A percentile compares a stretch with the other conserved stretches of the same genome.
Conservation (phyloP, 805 yeast species). For the Candida peoriensis region DNA sequence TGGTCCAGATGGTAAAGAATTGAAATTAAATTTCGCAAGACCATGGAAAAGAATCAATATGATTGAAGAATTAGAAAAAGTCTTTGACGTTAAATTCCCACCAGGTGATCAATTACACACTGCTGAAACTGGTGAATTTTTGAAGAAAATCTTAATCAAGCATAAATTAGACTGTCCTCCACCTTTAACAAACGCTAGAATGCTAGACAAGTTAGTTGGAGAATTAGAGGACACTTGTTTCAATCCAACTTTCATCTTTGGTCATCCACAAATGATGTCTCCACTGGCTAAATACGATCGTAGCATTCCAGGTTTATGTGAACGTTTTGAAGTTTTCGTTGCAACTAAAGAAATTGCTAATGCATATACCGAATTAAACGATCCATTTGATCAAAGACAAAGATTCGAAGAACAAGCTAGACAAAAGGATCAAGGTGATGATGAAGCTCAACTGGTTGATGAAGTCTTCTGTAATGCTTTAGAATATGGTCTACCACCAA, state of each 20-base stretch:
- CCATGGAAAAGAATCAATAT: conserved; percentile 99
- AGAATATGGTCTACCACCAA: conserved; percentile 98
- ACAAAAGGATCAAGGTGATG: conserved; percentile 98
- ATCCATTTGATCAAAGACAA: conserved; percentile 96
- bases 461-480: conserved; percentile 96
- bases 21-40: conserved; percentile 81
- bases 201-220: conserved; percentile 97
- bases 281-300: conserved; percentile 97
- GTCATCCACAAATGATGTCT: conserved; percentile 99
- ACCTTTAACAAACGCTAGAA: conserved; percentile 95
- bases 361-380: conserved; percentile 98
- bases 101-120: conserved; percentile 94
- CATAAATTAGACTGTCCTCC: conserved; percentile 83
- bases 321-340: conserved; percentile 96
- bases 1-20: conserved; percentile 78
- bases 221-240: conserved; percentile 91
- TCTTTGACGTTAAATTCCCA: conserved; percentile 85
- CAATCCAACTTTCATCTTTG: conserved; percentile 96
- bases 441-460: conserved; percentile 95
- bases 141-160: conserved; percentile 72
- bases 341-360: conserved; percentile 98
- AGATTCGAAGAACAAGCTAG: conserved; percentile 98
- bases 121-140: conserved; percentile 85
- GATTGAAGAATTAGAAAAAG: conserved; percentile 93
- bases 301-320: conserved; percentile 89